Base-by-base conservation (phyloP, 1,284 basidiomycete species). In the Sphagnurus paluster region DNA sequence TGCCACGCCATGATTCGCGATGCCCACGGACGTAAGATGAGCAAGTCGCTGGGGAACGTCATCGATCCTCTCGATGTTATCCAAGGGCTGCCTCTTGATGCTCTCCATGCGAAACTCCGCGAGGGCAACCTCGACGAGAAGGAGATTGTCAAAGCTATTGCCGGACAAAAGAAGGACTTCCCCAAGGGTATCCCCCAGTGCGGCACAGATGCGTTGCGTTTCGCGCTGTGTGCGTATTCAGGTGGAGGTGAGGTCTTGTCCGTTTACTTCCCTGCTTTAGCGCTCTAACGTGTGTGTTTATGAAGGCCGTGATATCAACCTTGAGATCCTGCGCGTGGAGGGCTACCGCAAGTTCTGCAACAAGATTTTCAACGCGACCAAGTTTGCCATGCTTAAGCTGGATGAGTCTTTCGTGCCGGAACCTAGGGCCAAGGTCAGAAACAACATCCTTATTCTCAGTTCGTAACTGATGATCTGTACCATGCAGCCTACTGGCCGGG, bases 291-390 rank as follows among this genome's bases (percentile, higher is more conserved):
- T 14, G 46, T 32, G 29, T 25, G 23, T 10, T 14, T 13, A 16
- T 24, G 14, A 32, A 90, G 90, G 90, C 24, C 87, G 93, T 44
- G 93, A 97, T 66, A 96, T 98, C 72, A 96, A 97, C 68, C 73
- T 99, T 53, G 95, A 99, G 67, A 95, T 99, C 59, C 70, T 92
- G 53, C 87, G 94, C 52, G 94, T 99, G n/a, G 96, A 99, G 71
- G 96, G 96, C 5, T 99, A 99, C 71, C 85, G 97, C 67, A 99
- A 99, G 70, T 97, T 98, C 77, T 99, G 97, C 76, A 99, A 99
- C 77, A 99, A 99, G 76, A 86, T 99, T 23, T 99, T 97, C 82
- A 99, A 99, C 65, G 97, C 97, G 1, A 99, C 95, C 48, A 96
- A 96, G 68, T 99, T 99, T 61, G 96, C 94, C 21, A 92, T 98